Evolutionary conservation across 345 rosid species (phyloP).

Genomic region (Bruguiera sexangula): DNA sequence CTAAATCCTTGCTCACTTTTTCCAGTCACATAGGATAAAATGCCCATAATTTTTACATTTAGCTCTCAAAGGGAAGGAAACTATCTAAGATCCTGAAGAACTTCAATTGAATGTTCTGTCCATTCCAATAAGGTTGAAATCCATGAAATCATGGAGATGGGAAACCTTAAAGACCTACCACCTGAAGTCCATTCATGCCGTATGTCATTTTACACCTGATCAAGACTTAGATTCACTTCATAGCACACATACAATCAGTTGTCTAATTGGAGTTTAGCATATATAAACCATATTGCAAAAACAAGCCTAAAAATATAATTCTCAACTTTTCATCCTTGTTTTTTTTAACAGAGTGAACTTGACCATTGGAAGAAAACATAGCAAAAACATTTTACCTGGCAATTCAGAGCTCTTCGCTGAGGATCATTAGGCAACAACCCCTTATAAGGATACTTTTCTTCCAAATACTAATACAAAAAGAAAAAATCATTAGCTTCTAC

Average conservation of each 20-base stretch:
- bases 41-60: neutral
- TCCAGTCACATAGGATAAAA: too few relatives aligned
- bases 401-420: slow-evolving; percentile 37
- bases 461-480: slow-evolving; percentile 37
- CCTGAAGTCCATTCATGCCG: neutral
- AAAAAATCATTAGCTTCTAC: neutral
- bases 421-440: slow-evolving; percentile 41
- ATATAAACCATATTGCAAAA: neutral
- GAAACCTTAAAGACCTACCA: neutral
- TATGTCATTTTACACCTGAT: too few relatives aligned
- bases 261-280: neutral
- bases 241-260: neutral
- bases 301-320: neutral
- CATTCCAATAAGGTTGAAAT: neutral
- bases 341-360: neutral
- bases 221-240: too few relatives aligned
- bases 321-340: neutral
- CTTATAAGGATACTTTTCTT: slow-evolving; percentile 46
- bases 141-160: neutral
- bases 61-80: neutral
- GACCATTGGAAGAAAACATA: neutral
- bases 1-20: neutral
- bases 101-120: neutral
- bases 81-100: neutral
- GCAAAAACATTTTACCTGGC: slow-evolving; percentile 35